These are phyloP conservation scores for Xylariaceae sp. DNA, from an alignment of 2,329 filamentous ascomycete genomes.

Conservation along the genomic window DNA sequence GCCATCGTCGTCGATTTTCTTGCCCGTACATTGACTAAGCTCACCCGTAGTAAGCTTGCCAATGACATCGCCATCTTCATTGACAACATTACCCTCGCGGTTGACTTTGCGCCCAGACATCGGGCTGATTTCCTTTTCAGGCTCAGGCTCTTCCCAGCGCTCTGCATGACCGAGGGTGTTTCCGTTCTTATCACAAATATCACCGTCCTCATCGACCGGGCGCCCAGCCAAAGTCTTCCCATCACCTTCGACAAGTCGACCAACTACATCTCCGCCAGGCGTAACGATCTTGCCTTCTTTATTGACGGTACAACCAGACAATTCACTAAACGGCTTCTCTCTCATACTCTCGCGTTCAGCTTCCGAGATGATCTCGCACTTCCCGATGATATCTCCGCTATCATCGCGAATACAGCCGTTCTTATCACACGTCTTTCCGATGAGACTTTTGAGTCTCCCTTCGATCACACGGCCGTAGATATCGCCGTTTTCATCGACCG, in stretches of 20 bases:
- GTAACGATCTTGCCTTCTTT: slow-evolving; percentile 66
- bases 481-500: slow-evolving; percentile 48
- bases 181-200: slow-evolving; percentile 71
- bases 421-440: slow-evolving; percentile 66
- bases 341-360: slow-evolving; percentile 57
- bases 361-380: slow-evolving; percentile 61
- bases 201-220: slow-evolving; percentile 72
- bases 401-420: slow-evolving; percentile 68
- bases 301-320: slow-evolving; percentile 57
- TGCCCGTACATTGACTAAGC: slow-evolving; percentile 57
- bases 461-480: slow-evolving; percentile 63
- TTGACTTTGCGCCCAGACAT: slow-evolving; percentile 52
- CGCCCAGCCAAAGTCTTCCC: slow-evolving; percentile 67
- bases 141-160: slow-evolving; percentile 53
- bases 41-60: slow-evolving; percentile 66
- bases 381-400: slow-evolving; percentile 63
- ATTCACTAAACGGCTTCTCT: slow-evolving; percentile 65
- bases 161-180: slow-evolving; percentile 54
- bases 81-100: slow-evolving; percentile 53
- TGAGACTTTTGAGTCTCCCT: slow-evolving; percentile 57
- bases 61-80: slow-evolving; percentile 54
- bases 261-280: slow-evolving; percentile 63
- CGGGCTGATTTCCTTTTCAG: slow-evolving; percentile 46
- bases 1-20: slow-evolving; percentile 64
- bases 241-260: slow-evolving; percentile 65